Conservation (phyloP, 345 rosid genomes). For the Arabidopsis suecica region DNA sequence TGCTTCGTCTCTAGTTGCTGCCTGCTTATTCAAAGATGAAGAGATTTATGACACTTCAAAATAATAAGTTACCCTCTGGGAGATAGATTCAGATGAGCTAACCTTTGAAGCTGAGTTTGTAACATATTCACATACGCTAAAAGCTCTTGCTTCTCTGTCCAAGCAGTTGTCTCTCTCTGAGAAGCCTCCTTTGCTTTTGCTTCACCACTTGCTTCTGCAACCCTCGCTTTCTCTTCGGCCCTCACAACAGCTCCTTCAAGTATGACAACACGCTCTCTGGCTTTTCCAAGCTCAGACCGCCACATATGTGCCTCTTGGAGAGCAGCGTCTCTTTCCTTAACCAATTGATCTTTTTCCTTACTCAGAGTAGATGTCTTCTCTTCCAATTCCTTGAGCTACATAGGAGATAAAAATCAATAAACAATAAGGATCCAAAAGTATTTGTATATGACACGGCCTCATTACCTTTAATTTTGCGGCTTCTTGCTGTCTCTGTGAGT, state of each 20-base stretch:
- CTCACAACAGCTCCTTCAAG: slow-evolving; percentile 89
- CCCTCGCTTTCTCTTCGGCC: slow-evolving; percentile 93
- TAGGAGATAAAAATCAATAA: slow-evolving; percentile 28
- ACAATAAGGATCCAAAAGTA: slow-evolving; percentile 4
- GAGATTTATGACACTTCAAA: neutral
- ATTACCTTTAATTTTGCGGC: slow-evolving; percentile 63
- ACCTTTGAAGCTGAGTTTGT: slow-evolving; percentile 95
- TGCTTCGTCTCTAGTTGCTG: slow-evolving; percentile 83
- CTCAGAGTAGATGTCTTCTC: slow-evolving; percentile 61
- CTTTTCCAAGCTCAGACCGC: slow-evolving; percentile 97
- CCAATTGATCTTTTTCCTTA: slow-evolving; percentile 77
- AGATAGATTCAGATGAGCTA: slow-evolving; percentile 18
- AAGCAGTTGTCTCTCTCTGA: slow-evolving; percentile 70
- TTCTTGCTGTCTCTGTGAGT: slow-evolving; percentile 65
- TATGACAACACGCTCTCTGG: slow-evolving; percentile 89
- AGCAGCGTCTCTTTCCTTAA: slow-evolving; percentile 87
- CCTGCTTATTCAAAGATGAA: slow-evolving; percentile 48
- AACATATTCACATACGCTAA: slow-evolving; percentile 78
- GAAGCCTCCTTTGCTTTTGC: slow-evolving; percentile 82
- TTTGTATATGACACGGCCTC: slow-evolving; percentile 24
- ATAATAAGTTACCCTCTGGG: neutral
- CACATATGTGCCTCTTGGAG: slow-evolving; percentile 90
- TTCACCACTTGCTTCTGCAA: slow-evolving; percentile 76
- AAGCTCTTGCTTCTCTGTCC: slow-evolving; percentile 91
- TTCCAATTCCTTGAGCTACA: slow-evolving; percentile 77